Conservation (phyloP, 805 yeast species). For the Priceomyces medius region DNA sequence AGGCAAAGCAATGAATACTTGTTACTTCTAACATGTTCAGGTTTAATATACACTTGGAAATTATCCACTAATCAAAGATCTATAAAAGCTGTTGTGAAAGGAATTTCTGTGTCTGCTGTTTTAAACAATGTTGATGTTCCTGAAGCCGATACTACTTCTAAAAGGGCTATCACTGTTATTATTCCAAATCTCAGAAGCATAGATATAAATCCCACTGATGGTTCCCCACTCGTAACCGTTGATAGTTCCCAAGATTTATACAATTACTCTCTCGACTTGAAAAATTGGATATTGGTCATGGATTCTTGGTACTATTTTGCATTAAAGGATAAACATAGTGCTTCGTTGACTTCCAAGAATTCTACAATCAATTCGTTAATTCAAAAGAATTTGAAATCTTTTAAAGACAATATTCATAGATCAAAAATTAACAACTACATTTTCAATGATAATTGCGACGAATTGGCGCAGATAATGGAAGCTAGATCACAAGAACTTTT, state of each 20-base stretch:
- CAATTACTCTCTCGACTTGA: slow-evolving; percentile 40
- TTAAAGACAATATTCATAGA: slow-evolving; percentile 13
- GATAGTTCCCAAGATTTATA: slow-evolving; percentile 36
- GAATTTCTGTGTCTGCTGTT: slow-evolving; percentile 54
- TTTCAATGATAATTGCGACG: slow-evolving; percentile 8
- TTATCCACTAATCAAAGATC: slow-evolving; percentile 19
- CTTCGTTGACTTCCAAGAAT: background rate
- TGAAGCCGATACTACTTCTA: background rate
- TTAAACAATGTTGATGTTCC: slow-evolving; percentile 33
- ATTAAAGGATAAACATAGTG: background rate
- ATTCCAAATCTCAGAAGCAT: slow-evolving; percentile 20
- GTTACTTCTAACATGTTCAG: slow-evolving; percentile 49
- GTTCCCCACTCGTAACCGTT: slow-evolving; percentile 43
- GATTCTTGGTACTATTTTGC: slow-evolving; percentile 43
- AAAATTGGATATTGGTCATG: slow-evolving; percentile 47
- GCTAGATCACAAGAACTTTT: slow-evolving; percentile 12
- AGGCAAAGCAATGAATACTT: slow-evolving; percentile 32
- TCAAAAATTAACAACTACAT: slow-evolving; percentile 12
- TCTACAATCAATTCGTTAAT: slow-evolving; percentile 8
- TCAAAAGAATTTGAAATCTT: slow-evolving; percentile 6
- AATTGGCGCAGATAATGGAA: slow-evolving; percentile 16
- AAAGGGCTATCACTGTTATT: slow-evolving; percentile 2
- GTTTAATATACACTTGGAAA: slow-evolving; percentile 52
- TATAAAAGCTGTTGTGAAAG: slow-evolving; percentile 33
- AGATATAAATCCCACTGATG: slow-evolving; percentile 35